Conservation (phyloP, 1,139 yeast genomes). For the Candida buenavistaensis region DNA sequence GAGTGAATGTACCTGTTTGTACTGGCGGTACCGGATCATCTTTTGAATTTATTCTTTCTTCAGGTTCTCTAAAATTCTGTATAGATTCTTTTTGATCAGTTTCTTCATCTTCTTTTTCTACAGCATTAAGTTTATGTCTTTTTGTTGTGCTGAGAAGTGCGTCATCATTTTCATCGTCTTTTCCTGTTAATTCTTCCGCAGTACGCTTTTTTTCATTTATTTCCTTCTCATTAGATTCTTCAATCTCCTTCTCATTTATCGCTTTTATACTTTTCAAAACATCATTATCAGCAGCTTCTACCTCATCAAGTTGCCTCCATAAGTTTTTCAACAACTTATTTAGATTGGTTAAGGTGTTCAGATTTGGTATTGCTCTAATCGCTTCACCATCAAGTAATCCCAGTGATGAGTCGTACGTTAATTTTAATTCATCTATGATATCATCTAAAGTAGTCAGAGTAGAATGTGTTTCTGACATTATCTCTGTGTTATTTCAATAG, state of each 20-base stretch:
- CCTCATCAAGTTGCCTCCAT: conserved; percentile 47
- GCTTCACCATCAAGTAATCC: conserved; percentile 64
- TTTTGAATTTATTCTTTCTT: conserved; percentile 21
- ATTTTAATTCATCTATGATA: conserved; percentile 51
- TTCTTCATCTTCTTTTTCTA: conserved; percentile 10
- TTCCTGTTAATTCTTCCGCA: conserved; percentile 13
- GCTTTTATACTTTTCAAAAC: conserved; percentile 28
- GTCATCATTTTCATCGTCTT: conserved; percentile 14
- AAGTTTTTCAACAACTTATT: conserved; percentile 50
- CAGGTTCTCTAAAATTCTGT: conserved; percentile 14
- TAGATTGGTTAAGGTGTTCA: conserved; percentile 45
- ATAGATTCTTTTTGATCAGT: conserved; percentile 12
- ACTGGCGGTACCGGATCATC: conserved; percentile 44
- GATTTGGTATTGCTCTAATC: conserved; percentile 47
- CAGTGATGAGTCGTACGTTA: conserved; percentile 57
- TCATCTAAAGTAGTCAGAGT: conserved; percentile 50
- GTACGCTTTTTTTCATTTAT: conserved; percentile 10
- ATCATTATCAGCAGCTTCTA: conserved; percentile 45
- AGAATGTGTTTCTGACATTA: conserved; percentile 25
- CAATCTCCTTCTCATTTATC: conserved; percentile 9
- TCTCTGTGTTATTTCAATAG: too few species aligned
- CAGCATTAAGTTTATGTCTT: conserved; percentile 13
- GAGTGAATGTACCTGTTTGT: conserved; percentile 48
- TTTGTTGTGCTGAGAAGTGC: conserved; percentile 16
- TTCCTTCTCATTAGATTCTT: conserved; percentile 3